These are phyloP conservation scores for Penicillium sumatraense DNA, from an alignment of 2,329 filamentous ascomycete genomes.

Conservation along the genomic window DNA sequence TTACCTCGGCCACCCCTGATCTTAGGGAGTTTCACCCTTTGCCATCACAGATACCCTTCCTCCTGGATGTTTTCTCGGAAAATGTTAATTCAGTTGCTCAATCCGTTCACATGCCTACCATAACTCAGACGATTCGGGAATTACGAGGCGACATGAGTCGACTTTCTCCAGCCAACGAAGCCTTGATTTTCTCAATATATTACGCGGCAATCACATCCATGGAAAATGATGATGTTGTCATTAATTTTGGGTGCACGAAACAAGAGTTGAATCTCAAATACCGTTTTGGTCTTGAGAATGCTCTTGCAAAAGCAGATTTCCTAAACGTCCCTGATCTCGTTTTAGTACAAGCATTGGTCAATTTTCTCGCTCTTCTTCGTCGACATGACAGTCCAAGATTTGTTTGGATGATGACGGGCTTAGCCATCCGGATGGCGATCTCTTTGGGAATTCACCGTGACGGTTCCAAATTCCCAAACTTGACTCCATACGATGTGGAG, in stretches of 20 bases:
- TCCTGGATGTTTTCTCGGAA: conserved; percentile 56
- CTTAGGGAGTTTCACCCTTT: conserved; percentile 54
- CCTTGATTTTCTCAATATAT: conserved; percentile 62
- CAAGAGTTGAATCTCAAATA: conserved; percentile 26
- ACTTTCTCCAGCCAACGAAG: conserved; percentile 53
- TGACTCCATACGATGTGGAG: conserved; percentile 57
- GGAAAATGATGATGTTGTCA: conserved; percentile 58
- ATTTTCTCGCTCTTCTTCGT: conserved; percentile 23
- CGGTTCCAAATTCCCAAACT: conserved; percentile 28
- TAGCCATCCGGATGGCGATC: conserved; percentile 25
- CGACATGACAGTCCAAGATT: conserved; percentile 27
- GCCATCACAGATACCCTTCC: conserved; percentile 60
- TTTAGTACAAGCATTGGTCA: conserved; percentile 23
- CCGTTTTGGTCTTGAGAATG: conserved; percentile 24
- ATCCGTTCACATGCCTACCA: conserved; percentile 36
- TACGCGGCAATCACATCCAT: conserved; percentile 61
- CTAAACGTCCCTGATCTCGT: conserved; percentile 21
- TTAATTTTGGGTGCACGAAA: conserved; percentile 26
- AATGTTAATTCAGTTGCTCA: conserved; percentile 54
- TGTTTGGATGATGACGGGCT: conserved; percentile 30
- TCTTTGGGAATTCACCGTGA: conserved; percentile 27
- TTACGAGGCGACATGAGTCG: conserved; percentile 38
- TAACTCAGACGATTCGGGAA: conserved; percentile 35
- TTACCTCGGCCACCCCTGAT: conserved; percentile 31
- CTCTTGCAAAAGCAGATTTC: conserved; percentile 27